Conservation (phyloP, 2,329 filamentous ascomycete genomes). For the Diaporthe caulivora region DNA sequence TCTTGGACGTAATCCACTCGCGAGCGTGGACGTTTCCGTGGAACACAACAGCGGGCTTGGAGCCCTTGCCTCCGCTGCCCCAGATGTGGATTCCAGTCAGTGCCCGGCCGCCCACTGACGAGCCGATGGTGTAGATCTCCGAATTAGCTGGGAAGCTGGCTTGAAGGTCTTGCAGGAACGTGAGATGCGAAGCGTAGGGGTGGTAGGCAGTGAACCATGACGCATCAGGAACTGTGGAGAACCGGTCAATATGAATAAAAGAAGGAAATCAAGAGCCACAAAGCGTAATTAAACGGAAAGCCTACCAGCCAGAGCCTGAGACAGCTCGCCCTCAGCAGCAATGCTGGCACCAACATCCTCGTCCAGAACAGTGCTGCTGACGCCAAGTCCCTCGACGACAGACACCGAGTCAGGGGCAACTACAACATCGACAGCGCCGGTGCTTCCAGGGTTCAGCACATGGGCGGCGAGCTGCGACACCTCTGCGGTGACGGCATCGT, state of each 20-base stretch:
- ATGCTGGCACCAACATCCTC: slow-evolving; percentile 44
- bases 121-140: slow-evolving; percentile 60
- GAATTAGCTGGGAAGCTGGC: slow-evolving; percentile 59
- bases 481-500: slow-evolving; percentile 42
- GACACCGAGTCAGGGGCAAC: slow-evolving; percentile 43
- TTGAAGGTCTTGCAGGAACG: slow-evolving; percentile 59
- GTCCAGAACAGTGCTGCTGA: slow-evolving; percentile 42
- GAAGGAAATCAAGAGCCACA: no score
- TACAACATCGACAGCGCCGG: slow-evolving; percentile 42
- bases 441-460: slow-evolving; percentile 14
- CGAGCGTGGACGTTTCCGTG: slow-evolving; percentile 67
- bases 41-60: slow-evolving; percentile 62
- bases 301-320: slow-evolving; percentile 13
- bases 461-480: slow-evolving; percentile 9
- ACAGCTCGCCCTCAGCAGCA: slow-evolving; percentile 40
- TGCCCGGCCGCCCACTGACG: slow-evolving; percentile 57
- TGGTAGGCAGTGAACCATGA: slow-evolving; percentile 68
- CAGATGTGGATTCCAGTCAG: slow-evolving; percentile 73
- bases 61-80: slow-evolving; percentile 58
- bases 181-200: slow-evolving; percentile 64
- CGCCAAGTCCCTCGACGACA: slow-evolving; percentile 44
- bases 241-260: not conserved
- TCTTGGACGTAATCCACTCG: slow-evolving; percentile 66
- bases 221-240: slow-evolving; percentile 52
- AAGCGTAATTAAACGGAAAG: no score